Percentiles rank a stretch among this genome's conserved stretches.
phyloP scores from a whole-genome alignment of 768 basidiomycete species.

The Russula olivacea region DNA sequence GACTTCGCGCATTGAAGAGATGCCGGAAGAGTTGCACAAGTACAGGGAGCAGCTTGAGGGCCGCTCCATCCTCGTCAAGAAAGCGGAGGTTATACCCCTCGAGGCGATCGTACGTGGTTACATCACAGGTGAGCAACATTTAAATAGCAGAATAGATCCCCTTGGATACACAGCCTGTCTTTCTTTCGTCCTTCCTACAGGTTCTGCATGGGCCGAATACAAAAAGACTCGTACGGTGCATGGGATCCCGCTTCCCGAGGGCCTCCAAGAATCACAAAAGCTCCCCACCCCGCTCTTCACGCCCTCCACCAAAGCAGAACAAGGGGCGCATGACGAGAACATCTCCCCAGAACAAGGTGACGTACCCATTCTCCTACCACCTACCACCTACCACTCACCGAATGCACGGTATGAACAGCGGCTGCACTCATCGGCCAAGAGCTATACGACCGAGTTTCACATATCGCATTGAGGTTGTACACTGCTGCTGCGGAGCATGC shows the following conservation, averaged over 20 bases:
- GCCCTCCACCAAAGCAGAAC: slow-evolving; percentile 94
- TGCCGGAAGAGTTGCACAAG: slow-evolving; percentile 73
- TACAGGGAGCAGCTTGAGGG: slow-evolving; percentile 76
- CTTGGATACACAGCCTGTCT: not conserved
- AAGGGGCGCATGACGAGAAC: slow-evolving; percentile 94
- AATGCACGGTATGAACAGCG: slow-evolving; percentile 37
- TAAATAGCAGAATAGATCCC: not conserved
- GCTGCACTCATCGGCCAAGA: slow-evolving; percentile 59
- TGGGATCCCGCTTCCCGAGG: slow-evolving; percentile 68
- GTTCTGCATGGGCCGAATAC: slow-evolving; percentile 95
- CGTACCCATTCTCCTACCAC: not conserved
- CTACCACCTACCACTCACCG: not conserved
- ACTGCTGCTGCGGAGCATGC: slow-evolving; percentile 71
- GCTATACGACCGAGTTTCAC: slow-evolving; percentile 56
- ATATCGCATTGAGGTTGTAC: slow-evolving; percentile 59
- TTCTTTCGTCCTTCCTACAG: slow-evolving; percentile 37
- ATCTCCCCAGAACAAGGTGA: slow-evolving; percentile 94
- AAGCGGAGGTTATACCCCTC: slow-evolving; percentile 81
- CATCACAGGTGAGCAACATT: slow-evolving; percentile 64
- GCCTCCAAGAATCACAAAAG: slow-evolving; percentile 79
- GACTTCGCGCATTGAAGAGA: slow-evolving; percentile 65
- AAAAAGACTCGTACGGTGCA: slow-evolving; percentile 83
- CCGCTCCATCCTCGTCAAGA: slow-evolving; percentile 85
- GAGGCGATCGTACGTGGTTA: slow-evolving; percentile 97
- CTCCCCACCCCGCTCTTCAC: slow-evolving; percentile 85